phyloP scores from a whole-genome alignment of 371 early-diverging fungal species.

The Apophysomyces sp. region DNA sequence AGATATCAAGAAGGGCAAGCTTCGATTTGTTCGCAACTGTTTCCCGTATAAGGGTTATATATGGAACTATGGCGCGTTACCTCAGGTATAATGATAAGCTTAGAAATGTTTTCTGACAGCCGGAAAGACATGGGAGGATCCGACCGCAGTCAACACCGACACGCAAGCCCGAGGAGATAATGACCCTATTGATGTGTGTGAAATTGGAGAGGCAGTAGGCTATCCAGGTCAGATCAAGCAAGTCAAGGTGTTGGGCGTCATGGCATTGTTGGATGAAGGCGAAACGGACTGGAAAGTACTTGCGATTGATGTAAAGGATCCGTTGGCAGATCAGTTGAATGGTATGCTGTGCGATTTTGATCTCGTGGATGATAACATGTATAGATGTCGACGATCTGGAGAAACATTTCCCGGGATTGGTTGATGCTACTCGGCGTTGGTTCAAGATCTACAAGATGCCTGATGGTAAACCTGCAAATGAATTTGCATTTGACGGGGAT shows the following conservation, averaged over 20 bases:
- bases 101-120: neutral
- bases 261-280: constrained; percentile 98
- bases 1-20: constrained; percentile 98
- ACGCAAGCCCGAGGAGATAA: constrained; percentile 95
- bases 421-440: constrained; percentile 96
- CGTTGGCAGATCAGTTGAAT: constrained; percentile 89
- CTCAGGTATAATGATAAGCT: constrained; percentile 59
- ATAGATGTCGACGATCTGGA: constrained; percentile 95
- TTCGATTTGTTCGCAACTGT: constrained; percentile 98
- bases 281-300: constrained; percentile 99
- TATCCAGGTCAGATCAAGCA: constrained; percentile 96
- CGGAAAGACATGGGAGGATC: constrained; percentile 97
- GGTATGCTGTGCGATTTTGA: constrained; percentile 25
- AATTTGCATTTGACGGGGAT: constrained; percentile 94
- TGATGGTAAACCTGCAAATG: constrained; percentile 97
- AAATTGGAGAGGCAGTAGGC: constrained; percentile 94
- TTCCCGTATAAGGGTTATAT: constrained; percentile 99
- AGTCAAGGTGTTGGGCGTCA: constrained; percentile 97
- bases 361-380: neutral
- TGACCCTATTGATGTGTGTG: constrained; percentile 98
- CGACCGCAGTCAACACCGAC: constrained; percentile 79
- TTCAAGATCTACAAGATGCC: constrained; percentile 99
- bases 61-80: constrained; percentile 99
- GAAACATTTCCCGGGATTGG: constrained; percentile 89
- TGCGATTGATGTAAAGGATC: constrained; percentile 95